These are phyloP conservation scores for Plasmodium vivax DNA, from an alignment of 169 alveolate genomes.

Conservation along the genomic window DNA sequence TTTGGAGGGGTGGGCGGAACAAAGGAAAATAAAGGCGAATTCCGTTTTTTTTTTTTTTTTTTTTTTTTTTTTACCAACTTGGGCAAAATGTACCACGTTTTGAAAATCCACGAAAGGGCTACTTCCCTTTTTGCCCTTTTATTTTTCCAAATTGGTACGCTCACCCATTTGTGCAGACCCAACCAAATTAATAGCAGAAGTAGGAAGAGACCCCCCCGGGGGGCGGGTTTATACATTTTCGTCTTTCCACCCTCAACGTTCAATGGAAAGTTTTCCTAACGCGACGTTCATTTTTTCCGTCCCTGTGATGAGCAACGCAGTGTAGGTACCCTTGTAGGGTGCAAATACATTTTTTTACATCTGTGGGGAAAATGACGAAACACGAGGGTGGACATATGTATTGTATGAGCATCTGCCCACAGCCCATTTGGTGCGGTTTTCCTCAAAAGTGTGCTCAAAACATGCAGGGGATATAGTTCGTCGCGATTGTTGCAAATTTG, in stretches of 20 bases:
- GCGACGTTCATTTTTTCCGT: neutral
- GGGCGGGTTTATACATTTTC: neutral
- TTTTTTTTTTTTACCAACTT: neutral
- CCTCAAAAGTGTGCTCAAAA: neutral
- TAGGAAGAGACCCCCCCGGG: neutral
- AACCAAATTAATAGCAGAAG: neutral
- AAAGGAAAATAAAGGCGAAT: neutral
- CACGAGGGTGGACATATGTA: neutral
- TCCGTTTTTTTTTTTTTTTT: neutral
- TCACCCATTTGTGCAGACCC: neutral
- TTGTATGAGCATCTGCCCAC: neutral
- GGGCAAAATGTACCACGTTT: neutral
- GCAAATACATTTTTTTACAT: neutral
- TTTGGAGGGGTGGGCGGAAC: neutral
- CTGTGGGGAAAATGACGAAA: neutral
- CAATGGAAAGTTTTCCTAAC: neutral
- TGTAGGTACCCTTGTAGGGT: neutral
- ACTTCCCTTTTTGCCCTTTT: neutral
- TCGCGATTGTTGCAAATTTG: neutral
- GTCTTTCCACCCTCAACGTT: neutral
- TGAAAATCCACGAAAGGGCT: neutral
- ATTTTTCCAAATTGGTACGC: neutral
- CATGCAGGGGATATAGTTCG: neutral
- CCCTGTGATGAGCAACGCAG: neutral
- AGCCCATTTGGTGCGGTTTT: neutral